These are phyloP conservation scores for Bipolaris victoriae DNA, from an alignment of 2,329 filamentous ascomycete genomes.

Conservation along the genomic window DNA sequence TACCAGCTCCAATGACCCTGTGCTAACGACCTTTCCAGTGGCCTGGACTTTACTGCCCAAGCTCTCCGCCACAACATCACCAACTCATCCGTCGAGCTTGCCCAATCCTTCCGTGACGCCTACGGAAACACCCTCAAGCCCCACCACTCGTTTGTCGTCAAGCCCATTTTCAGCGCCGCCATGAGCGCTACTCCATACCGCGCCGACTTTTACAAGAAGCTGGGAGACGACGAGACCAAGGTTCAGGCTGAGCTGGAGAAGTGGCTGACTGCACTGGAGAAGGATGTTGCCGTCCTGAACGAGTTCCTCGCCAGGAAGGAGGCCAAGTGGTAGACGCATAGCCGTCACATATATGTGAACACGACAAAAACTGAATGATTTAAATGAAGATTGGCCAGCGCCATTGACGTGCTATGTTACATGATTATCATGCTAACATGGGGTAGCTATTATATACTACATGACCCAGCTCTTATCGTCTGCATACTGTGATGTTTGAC, in stretches of 20 bases:
- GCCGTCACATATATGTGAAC: neutral
- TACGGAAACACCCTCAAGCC: slow-evolving; percentile 89
- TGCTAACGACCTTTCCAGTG: slow-evolving; percentile 59
- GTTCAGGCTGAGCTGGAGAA: slow-evolving; percentile 68
- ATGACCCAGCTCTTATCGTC: neutral
- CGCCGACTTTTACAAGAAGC: slow-evolving; percentile 89
- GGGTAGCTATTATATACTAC: neutral
- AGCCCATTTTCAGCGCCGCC: slow-evolving; percentile 89
- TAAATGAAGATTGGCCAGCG: neutral
- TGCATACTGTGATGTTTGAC: neutral
- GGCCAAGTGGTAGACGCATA: slow-evolving; percentile 38
- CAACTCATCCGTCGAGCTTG: slow-evolving; percentile 74
- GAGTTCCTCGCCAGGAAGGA: slow-evolving; percentile 55
- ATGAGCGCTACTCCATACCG: slow-evolving; percentile 94
- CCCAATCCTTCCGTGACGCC: slow-evolving; percentile 82
- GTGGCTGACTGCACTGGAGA: slow-evolving; percentile 80
- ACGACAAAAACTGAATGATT: neutral
- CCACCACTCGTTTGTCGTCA: slow-evolving; percentile 86
- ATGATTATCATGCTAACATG: slow-evolving; percentile 3
- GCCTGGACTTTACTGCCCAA: slow-evolving; percentile 90
- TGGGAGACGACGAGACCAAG: slow-evolving; percentile 70
- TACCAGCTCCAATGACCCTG: neutral
- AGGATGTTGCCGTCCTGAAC: slow-evolving; percentile 77
- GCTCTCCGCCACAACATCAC: slow-evolving; percentile 79
- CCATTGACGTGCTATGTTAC: neutral